A percentile compares a stretch with the other conserved stretches of the same genome.
Evolutionary conservation across 768 basidiomycete genomes (phyloP).

Genomic region (Rhizopogon salebrosus): DNA sequence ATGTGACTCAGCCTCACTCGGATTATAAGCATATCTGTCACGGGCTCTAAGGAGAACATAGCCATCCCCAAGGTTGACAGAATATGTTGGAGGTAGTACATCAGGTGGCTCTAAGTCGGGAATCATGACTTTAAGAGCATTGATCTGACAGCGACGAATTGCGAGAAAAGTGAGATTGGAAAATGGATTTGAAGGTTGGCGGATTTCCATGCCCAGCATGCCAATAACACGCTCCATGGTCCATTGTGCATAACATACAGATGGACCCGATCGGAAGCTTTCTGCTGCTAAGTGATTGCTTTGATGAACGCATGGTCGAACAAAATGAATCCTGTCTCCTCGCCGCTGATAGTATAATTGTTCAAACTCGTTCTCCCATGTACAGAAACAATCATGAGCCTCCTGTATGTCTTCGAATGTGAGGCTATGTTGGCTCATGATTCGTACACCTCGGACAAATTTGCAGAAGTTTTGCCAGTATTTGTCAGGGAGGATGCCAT

Average conservation of each 20-base stretch:
- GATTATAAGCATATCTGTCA: neutral
- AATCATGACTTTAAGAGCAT: conserved; percentile 11
- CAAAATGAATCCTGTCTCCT: conserved; percentile 21
- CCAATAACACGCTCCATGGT: conserved; percentile 22
- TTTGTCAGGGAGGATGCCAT: conserved; percentile 9
- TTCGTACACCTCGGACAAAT: conserved; percentile 15
- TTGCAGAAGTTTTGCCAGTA: conserved; percentile 16
- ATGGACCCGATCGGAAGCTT: conserved; percentile 9
- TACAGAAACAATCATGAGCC: conserved; percentile 10
- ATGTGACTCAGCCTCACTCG: neutral
- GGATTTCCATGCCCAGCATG: conserved; percentile 20
- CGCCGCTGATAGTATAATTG: conserved; percentile 18
- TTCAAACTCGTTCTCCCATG: conserved; percentile 26
- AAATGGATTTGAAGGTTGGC: conserved; percentile 19
- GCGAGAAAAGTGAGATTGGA: conserved; percentile 23
- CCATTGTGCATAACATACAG: conserved; percentile 22
- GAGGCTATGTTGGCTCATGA: conserved; percentile 18
- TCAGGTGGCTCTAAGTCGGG: conserved; percentile 6
- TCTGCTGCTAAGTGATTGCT: conserved; percentile 17
- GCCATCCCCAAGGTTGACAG: neutral
- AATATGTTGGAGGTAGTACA: neutral
- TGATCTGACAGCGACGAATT: conserved; percentile 14
- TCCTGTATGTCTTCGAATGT: conserved; percentile 7
- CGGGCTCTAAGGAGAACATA: neutral
- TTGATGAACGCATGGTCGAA: conserved; percentile 21